phyloP scores from a whole-genome alignment of 305 asterid species.

The Fraxinus baroniana region DNA sequence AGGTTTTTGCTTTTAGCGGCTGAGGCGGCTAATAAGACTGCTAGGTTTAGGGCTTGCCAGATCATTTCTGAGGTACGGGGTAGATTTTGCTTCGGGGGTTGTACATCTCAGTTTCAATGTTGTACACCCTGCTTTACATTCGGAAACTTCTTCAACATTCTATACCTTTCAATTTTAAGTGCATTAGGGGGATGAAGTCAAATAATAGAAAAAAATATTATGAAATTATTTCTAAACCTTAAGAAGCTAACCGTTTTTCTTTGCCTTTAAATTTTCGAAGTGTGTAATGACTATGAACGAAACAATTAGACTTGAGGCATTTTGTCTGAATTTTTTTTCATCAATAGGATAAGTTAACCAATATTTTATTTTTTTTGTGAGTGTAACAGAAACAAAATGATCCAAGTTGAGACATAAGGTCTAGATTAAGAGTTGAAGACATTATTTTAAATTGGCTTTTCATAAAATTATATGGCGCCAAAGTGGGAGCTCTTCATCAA shows the following conservation, averaged over 20 bases:
- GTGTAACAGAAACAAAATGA: neutral
- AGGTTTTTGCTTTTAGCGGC: constrained; percentile 66
- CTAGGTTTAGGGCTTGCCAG: constrained; percentile 85
- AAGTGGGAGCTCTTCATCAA: no score
- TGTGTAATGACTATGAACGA: neutral
- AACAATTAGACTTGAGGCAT: neutral
- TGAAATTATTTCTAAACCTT: neutral
- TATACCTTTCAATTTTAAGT: neutral
- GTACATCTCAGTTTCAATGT: neutral
- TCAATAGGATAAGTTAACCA: neutral
- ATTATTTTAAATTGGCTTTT: neutral
- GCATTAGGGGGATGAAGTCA: neutral
- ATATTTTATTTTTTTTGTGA: neutral
- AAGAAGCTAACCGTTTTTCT: neutral
- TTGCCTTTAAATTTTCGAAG: neutral
- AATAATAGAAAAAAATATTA: neutral
- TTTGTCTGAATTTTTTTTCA: neutral
- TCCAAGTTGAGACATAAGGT: neutral
- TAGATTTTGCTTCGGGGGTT: neutral
- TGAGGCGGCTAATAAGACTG: constrained; percentile 61
- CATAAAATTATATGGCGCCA: neutral
- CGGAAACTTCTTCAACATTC: neutral
- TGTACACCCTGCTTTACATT: neutral
- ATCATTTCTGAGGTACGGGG: constrained; percentile 75
- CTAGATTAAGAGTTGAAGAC: neutral